A percentile compares a stretch with the other conserved stretches of the same genome.
Conservation (phyloP, 805 yeast genomes). For the Myxozyma mucilagina region DNA sequence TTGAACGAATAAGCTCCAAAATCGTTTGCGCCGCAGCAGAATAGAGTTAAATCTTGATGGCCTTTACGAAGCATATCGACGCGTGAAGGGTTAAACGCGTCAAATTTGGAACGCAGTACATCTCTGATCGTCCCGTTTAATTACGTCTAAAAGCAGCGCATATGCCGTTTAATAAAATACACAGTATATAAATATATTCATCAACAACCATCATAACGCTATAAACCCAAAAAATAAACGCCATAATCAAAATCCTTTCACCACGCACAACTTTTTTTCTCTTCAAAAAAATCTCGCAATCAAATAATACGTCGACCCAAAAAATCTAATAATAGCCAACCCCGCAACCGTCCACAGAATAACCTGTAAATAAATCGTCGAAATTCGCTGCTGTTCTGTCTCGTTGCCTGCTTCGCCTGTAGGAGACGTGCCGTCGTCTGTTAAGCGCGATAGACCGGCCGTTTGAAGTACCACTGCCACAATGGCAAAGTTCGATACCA, state of each 20-base stretch:
- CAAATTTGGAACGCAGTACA: too few species aligned
- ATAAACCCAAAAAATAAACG: too few species aligned
- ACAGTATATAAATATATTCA: background rate
- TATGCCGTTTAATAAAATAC: too few species aligned
- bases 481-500: conserved; percentile 74
- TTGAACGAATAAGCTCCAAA: too few species aligned
- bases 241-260: background rate
- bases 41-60: too few species aligned
- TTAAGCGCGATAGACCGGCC: conserved; percentile 64
- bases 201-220: background rate
- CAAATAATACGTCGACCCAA: conserved; percentile 70
- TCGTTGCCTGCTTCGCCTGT: background rate
- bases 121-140: too few species aligned
- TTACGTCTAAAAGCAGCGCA: too few species aligned
- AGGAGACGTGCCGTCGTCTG: conserved; percentile 60
- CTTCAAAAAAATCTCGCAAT: conserved; percentile 37
- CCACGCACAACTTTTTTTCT: background rate
- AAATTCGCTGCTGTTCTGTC: background rate
- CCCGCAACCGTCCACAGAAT: conserved; percentile 92
- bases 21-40: too few species aligned
- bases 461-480: conserved; percentile 88
- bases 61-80: too few species aligned
- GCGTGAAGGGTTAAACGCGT: too few species aligned
- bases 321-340: conserved; percentile 73
- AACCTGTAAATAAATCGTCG: conserved; percentile 37